Percentiles rank a stretch among this genome's conserved stretches.
Evolutionary conservation across 306 rosid species (phyloP).

Genomic region (Medicago ruthenica): DNA sequence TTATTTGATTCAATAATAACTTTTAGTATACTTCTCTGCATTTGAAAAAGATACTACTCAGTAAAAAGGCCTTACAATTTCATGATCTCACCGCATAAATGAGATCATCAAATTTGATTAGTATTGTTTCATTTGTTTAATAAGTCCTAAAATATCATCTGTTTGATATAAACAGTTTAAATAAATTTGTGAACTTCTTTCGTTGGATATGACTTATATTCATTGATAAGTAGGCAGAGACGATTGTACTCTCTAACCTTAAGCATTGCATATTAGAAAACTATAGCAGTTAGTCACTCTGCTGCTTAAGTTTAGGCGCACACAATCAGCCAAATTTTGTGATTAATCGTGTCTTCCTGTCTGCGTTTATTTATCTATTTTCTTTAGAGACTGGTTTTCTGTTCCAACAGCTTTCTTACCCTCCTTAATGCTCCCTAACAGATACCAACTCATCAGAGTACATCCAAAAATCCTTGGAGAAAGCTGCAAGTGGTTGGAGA

Average conservation of each 20-base stretch:
- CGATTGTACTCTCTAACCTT: background rate
- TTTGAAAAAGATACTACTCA: no score
- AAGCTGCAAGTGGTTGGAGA: conserved; percentile 75
- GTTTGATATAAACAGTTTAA: no score
- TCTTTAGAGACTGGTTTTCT: background rate
- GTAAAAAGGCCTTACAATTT: no score
- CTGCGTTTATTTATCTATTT: background rate
- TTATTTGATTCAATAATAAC: no score
- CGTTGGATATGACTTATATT: background rate
- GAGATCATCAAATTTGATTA: no score
- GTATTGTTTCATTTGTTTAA: no score
- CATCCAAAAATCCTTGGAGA: conserved; percentile 70
- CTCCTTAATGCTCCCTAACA: conserved; percentile 29
- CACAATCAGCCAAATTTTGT: background rate
- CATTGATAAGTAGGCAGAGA: background rate
- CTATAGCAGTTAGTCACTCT: background rate
- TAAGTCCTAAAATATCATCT: no score
- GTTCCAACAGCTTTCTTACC: conserved; percentile 30
- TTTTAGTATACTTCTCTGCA: no score
- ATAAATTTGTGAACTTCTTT: background rate
- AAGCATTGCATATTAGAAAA: background rate
- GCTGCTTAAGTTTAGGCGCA: background rate
- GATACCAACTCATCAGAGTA: conserved; percentile 74
- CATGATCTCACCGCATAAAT: no score
- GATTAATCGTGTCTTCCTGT: background rate